phyloP scores from a whole-genome alignment of 1,284 basidiomycete species.

The Malassezia sp. region DNA sequence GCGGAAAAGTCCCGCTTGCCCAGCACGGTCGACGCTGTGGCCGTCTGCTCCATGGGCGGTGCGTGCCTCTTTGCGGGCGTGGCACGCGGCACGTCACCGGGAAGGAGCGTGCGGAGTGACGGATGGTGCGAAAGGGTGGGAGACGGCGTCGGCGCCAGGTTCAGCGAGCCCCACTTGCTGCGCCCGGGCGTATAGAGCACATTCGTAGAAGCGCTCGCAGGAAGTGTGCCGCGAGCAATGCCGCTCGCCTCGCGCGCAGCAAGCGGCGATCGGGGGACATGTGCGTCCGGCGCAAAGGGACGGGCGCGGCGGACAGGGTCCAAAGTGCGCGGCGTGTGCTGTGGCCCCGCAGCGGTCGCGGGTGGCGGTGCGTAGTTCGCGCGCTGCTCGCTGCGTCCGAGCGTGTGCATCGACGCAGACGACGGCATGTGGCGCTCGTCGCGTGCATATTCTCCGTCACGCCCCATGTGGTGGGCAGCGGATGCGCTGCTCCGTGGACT shows the following conservation, averaged over 20 bases:
- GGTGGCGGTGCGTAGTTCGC: too few relatives aligned
- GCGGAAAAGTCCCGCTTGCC: slow-evolving; percentile 15
- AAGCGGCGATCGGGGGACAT: too few relatives aligned
- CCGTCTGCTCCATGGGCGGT: neutral
- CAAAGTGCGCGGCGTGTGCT: too few relatives aligned
- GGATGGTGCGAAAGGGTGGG: slow-evolving; percentile 4
- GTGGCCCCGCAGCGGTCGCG: too few relatives aligned
- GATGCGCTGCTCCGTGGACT: neutral
- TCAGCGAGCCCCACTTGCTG: slow-evolving; percentile 29
- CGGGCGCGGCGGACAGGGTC: too few relatives aligned
- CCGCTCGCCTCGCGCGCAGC: too few relatives aligned
- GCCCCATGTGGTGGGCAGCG: neutral
- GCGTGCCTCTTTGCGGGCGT: neutral
- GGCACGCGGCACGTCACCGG: neutral
- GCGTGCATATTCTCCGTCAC: too few relatives aligned
- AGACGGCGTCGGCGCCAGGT: slow-evolving; percentile 23
- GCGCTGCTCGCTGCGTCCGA: too few relatives aligned
- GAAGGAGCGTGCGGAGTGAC: neutral
- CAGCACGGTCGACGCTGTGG: slow-evolving; percentile 4
- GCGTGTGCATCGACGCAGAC: too few relatives aligned
- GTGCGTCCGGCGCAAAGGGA: too few relatives aligned
- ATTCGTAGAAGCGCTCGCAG: neutral
- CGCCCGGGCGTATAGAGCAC: neutral
- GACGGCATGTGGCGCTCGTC: too few relatives aligned
- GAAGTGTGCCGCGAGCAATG: too few relatives aligned